Conservation (phyloP, 352 stramenopile genomes). For the Phytophthora litchii region DNA sequence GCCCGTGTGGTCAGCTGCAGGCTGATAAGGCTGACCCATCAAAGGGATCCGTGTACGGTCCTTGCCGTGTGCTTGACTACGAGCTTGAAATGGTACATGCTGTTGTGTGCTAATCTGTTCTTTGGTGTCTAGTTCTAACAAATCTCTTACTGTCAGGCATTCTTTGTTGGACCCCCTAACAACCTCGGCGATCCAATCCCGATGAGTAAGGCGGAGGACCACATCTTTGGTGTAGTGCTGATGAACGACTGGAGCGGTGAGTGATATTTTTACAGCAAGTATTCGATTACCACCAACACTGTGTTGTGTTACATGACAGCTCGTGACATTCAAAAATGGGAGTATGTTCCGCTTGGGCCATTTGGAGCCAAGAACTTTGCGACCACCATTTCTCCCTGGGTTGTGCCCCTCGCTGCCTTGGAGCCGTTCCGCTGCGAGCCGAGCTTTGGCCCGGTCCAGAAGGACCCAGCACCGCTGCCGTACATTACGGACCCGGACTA, state of each 20-base stretch:
- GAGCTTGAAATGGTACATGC: slow-evolving; percentile 92
- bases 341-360: slow-evolving; percentile 97
- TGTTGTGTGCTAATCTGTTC: background rate
- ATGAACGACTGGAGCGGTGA: slow-evolving; percentile 98
- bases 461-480: slow-evolving; percentile 89
- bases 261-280: slow-evolving; percentile 1
- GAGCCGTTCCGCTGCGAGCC: slow-evolving; percentile 93
- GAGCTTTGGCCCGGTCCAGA: slow-evolving; percentile 88
- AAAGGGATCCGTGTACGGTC: slow-evolving; percentile 92
- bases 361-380: slow-evolving; percentile 98
- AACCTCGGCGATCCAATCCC: slow-evolving; percentile 87
- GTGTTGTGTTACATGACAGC: slow-evolving; percentile 30
- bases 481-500: slow-evolving; percentile 96
- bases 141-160: slow-evolving; percentile 51
- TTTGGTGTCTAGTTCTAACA: background rate
- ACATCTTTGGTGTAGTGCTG: slow-evolving; percentile 97
- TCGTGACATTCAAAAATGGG: slow-evolving; percentile 95
- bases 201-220: slow-evolving; percentile 91
- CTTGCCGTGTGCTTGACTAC: slow-evolving; percentile 95
- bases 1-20: slow-evolving; percentile 94
- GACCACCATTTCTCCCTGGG: slow-evolving; percentile 96
- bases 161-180: slow-evolving; percentile 94
- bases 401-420: slow-evolving; percentile 94
- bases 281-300: background rate
- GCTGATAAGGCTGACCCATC: slow-evolving; percentile 87